Base-by-base conservation (phyloP, 768 basidiomycete species). In the Kwoniella bestiolae region DNA sequence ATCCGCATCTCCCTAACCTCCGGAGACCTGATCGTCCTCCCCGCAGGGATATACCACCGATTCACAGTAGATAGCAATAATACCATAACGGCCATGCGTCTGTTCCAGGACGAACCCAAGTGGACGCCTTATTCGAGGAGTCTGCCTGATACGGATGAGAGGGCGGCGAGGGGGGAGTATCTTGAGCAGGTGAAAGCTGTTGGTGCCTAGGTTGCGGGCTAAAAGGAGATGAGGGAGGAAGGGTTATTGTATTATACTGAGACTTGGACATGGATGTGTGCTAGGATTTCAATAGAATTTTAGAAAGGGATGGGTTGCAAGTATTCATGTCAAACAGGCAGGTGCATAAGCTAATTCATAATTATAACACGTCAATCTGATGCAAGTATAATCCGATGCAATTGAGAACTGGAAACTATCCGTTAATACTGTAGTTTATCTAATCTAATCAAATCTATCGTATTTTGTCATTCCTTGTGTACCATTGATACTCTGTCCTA, bases 91-190 rank as follows among this genome's bases (percentile, higher is more conserved):
- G 90, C 90, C 0, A 83, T 93, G 79, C 85, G 93, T 7, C 83
- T 96, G 57, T 96, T 94, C 87, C 77, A 94, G 91, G 92, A 94
- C 63, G 91, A 92, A 73, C 92, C 92, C 14, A 94, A 92, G 79
- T 96, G 94, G 93, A 83, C 86, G 0, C 90, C 92, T 0, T 82
- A 91, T 79, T 88, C 90, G 74, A 86, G 92, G 21, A 83, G 84
- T 49, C 61, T 73, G 0, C 83, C 83, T 23, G 90, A 69, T 12
- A 77, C 76, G 18, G 76, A 77, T 46, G 53, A 32, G 21, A 38
- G 71, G 29, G 62, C 68, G 28, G 76, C 76, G n/a, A 67, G 76
- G 29, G 53, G 50, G 18, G 55, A 53, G 18, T 77, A 77, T 59
- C 45, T 77, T 45, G 65, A 77, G n/a, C 29, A 67, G 41, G 51